Evolutionary conservation across 2,329 filamentous ascomycete genomes (phyloP).

Genomic region (Dichotomopilus funicola): DNA sequence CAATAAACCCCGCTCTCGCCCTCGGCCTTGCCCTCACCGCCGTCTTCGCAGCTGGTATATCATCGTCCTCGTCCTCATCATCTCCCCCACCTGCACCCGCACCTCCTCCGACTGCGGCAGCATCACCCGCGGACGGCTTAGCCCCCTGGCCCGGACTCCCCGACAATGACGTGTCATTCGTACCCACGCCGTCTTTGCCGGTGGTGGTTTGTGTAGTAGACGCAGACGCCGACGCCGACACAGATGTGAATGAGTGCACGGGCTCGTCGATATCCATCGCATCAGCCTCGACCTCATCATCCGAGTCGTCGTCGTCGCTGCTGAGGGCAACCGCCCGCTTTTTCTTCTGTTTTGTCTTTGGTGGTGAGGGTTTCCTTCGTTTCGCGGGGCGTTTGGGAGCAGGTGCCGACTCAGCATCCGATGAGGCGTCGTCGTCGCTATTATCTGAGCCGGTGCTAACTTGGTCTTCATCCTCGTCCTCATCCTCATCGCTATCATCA

Average conservation of each 20-base stretch:
- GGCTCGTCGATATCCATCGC: slow-evolving; percentile 10
- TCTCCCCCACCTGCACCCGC: slow-evolving; percentile 23
- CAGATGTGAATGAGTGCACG: no score
- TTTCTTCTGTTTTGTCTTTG: background rate
- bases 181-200: slow-evolving; percentile 21
- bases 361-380: slow-evolving; percentile 5
- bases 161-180: slow-evolving; percentile 35
- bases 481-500: slow-evolving; percentile 21
- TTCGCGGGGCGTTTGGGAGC: background rate
- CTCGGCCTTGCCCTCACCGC: slow-evolving; percentile 32
- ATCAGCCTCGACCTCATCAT: slow-evolving; percentile 26
- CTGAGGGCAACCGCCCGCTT: background rate
- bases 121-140: slow-evolving; percentile 27
- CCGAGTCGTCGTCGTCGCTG: slow-evolving; percentile 21
- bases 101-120: slow-evolving; percentile 17
- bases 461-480: slow-evolving; percentile 24
- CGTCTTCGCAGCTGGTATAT: slow-evolving; percentile 12
- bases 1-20: slow-evolving; percentile 47
- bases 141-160: slow-evolving; percentile 30
- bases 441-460: slow-evolving; percentile 24
- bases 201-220: background rate
- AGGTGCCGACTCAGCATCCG: slow-evolving; percentile 18
- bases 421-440: slow-evolving; percentile 21
- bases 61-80: slow-evolving; percentile 36
- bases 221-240: no score